phyloP scores from a whole-genome alignment of 1,284 basidiomycete species.

The Cutaneotrichosporon dermatis region DNA sequence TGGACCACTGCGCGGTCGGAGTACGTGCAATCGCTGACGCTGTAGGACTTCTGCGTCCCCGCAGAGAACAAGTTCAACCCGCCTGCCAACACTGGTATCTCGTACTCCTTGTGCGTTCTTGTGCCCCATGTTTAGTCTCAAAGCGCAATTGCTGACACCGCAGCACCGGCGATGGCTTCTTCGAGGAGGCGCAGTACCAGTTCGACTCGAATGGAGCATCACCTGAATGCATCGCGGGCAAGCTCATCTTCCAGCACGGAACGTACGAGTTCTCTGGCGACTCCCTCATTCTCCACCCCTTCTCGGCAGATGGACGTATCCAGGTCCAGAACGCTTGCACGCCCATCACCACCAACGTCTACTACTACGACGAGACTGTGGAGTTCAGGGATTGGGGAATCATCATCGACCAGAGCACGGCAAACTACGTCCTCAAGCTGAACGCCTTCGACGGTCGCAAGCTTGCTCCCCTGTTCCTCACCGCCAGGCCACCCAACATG shows the following conservation, averaged over 20 bases:
- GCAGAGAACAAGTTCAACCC: constrained; percentile 72
- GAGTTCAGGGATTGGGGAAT: constrained; percentile 47
- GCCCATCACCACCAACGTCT: constrained; percentile 73
- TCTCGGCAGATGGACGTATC: constrained; percentile 73
- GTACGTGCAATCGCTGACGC: background rate
- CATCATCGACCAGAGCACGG: constrained; percentile 34
- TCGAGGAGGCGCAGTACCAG: constrained; percentile 81
- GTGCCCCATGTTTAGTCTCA: no score
- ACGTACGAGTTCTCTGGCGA: constrained; percentile 63
- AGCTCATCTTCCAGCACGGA: constrained; percentile 83
- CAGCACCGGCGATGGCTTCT: constrained; percentile 64
- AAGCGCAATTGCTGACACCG: constrained; percentile 5
- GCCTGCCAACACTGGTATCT: constrained; percentile 74
- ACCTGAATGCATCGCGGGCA: constrained; percentile 61
- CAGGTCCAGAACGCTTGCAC: constrained; percentile 88
- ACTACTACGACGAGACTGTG: constrained; percentile 64
- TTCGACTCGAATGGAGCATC: constrained; percentile 66
- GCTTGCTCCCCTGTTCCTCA: constrained; percentile 47
- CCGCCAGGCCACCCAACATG: constrained; percentile 49
- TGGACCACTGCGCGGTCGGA: constrained; percentile 25
- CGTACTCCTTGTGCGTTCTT: constrained; percentile 74
- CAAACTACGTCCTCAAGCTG: constrained; percentile 40
- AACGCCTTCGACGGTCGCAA: constrained; percentile 47
- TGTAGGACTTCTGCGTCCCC: constrained; percentile 75
- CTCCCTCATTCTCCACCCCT: constrained; percentile 66